Percentiles rank a stretch among this genome's conserved stretches.
Evolutionary conservation across 495 filamentous ascomycete genomes (phyloP).

Genomic region (Parathielavia appendiculata): DNA sequence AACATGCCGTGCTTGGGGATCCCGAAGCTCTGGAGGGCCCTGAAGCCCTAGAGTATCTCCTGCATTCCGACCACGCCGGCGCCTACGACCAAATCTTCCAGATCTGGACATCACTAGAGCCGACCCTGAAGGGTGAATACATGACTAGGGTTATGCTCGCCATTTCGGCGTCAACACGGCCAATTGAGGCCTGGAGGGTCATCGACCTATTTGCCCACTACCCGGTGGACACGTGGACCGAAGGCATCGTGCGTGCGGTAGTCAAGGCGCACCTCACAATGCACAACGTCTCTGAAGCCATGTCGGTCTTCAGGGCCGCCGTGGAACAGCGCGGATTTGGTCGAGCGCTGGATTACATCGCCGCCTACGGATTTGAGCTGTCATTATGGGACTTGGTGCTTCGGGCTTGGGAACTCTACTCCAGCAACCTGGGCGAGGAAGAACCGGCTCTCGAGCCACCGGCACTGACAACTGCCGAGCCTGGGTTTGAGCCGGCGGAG

Average conservation of each 20-base stretch:
- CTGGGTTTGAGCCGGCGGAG: not conserved
- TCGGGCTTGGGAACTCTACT: slow-evolving; percentile 22
- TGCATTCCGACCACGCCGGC: slow-evolving; percentile 6
- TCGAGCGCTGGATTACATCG: slow-evolving; percentile 22
- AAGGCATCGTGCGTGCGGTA: slow-evolving; percentile 21
- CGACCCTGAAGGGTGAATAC: slow-evolving; percentile 10
- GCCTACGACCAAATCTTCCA: slow-evolving; percentile 28
- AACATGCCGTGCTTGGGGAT: too few species aligned
- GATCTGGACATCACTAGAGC: slow-evolving; percentile 24
- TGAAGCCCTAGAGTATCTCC: not conserved
- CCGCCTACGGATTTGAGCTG: slow-evolving; percentile 23
- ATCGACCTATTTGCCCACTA: slow-evolving; percentile 22
- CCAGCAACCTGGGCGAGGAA: not conserved
- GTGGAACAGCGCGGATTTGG: slow-evolving; percentile 19
- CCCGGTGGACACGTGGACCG: slow-evolving; percentile 23
- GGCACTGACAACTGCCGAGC: not conserved
- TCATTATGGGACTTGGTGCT: slow-evolving; percentile 25
- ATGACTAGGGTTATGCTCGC: slow-evolving; percentile 18
- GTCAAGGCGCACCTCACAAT: slow-evolving; percentile 25
- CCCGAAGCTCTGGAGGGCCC: not conserved
- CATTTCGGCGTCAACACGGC: slow-evolving; percentile 25
- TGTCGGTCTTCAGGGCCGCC: slow-evolving; percentile 20
- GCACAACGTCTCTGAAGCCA: slow-evolving; percentile 19
- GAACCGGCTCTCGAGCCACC: not conserved
- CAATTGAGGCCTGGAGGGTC: slow-evolving; percentile 26